Conservation (phyloP, 331 rosid species). For the Quercus tomentella region DNA sequence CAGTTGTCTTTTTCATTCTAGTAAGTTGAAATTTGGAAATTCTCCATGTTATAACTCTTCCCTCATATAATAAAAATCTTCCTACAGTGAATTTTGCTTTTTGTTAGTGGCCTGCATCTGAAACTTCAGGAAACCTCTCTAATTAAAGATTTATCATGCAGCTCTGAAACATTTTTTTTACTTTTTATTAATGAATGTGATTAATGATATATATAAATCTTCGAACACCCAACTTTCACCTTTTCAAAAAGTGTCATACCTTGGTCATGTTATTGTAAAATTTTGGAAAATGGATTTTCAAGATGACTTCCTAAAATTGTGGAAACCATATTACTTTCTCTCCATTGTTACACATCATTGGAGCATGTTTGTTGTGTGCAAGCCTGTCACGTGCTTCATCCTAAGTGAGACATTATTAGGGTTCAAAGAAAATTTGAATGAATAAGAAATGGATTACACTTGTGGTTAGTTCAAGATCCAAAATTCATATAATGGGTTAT, state of each 20-base stretch:
- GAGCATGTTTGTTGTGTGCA: not conserved
- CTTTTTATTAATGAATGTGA: not conserved
- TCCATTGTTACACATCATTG: not conserved
- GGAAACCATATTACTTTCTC: not conserved
- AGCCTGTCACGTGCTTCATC: not conserved
- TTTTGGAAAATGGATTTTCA: not conserved
- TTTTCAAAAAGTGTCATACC: not conserved
- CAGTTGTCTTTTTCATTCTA: slow-evolving; percentile 8
- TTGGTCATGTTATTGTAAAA: not conserved
- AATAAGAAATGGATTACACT: not conserved
- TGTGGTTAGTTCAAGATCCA: not conserved
- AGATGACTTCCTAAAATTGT: not conserved
- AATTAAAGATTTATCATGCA: not conserved
- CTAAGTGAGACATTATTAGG: not conserved
- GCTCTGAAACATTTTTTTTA: not conserved
- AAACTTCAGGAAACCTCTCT: not conserved
- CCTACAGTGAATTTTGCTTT: not conserved
- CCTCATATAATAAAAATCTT: not conserved
- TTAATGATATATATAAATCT: not conserved
- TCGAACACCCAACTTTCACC: not conserved
- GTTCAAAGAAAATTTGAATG: not conserved
- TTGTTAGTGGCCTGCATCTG: not conserved
- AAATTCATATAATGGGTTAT: not conserved
- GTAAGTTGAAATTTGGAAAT: not conserved
- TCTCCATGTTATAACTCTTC: slow-evolving; percentile 7